Conservation (phyloP, 768 basidiomycete genomes). For the Strobilomyces echinocephalus region DNA sequence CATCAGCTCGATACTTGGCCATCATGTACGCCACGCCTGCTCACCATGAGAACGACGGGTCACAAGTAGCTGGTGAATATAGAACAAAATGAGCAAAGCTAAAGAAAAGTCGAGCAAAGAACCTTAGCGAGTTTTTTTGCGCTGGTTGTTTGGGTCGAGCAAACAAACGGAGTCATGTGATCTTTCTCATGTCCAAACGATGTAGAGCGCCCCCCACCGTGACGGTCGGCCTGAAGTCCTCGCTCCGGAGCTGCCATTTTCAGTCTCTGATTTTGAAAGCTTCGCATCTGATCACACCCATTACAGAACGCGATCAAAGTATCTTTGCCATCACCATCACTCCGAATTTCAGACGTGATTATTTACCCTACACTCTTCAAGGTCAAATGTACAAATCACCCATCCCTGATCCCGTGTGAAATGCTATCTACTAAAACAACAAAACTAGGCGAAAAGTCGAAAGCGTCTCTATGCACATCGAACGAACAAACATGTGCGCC, state of each 20-base stretch:
- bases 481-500: slow-evolving; percentile 17
- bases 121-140: slow-evolving; percentile 17
- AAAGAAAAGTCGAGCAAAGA: slow-evolving; percentile 12
- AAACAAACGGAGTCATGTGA: slow-evolving; percentile 30
- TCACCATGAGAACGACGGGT: slow-evolving; percentile 24
- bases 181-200: neutral
- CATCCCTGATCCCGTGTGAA: slow-evolving; percentile 1
- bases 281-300: neutral
- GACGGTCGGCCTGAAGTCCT: too few relatives aligned
- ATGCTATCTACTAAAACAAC: slow-evolving; percentile 19
- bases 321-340: neutral
- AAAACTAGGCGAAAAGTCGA: slow-evolving; percentile 20
- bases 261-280: neutral
- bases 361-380: neutral
- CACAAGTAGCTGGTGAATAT: slow-evolving; percentile 4
- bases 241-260: too few relatives aligned
- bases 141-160: slow-evolving; percentile 23
- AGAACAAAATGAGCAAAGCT: slow-evolving; percentile 26
- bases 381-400: neutral
- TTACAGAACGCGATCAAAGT: neutral
- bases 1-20: slow-evolving; percentile 1
- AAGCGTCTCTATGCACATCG: slow-evolving; percentile 13
- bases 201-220: too few relatives aligned
- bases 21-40: neutral
- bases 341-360: neutral